A percentile compares a stretch with the other conserved stretches of the same genome.
Conservation (phyloP, 2,329 filamentous ascomycete genomes). For the Sclerotinia nivalis region DNA sequence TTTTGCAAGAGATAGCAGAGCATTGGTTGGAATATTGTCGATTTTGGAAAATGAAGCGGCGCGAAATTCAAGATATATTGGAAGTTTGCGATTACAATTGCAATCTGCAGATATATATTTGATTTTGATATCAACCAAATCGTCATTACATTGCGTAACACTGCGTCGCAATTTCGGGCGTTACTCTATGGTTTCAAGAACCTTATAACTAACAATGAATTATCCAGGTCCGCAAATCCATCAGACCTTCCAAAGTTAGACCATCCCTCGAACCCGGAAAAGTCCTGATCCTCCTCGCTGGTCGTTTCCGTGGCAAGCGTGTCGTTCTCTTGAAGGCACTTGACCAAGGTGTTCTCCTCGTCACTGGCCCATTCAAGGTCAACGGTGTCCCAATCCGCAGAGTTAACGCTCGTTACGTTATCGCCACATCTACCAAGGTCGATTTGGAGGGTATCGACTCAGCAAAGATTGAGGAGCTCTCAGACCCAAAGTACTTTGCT, state of each 20-base stretch:
- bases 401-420: conserved; percentile 92
- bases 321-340: conserved; percentile 98
- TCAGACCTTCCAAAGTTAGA: conserved; percentile 85
- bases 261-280: conserved; percentile 89
- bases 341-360: conserved; percentile 95
- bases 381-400: conserved; percentile 97
- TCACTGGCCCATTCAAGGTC: conserved; percentile 99
- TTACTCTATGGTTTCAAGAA: not conserved
- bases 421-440: conserved; percentile 84
- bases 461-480: conserved; percentile 81
- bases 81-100: conserved; percentile 32
- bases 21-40: conserved; percentile 20
- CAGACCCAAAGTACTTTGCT: conserved; percentile 85
- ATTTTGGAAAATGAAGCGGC: conserved; percentile 23
- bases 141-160: not conserved
- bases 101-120: not conserved
- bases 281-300: conserved; percentile 97
- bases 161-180: not conserved
- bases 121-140: conserved; percentile 2
- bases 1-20: conserved; percentile 45
- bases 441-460: conserved; percentile 83
- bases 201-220: conserved; percentile 34
- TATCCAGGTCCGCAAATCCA: conserved; percentile 87
- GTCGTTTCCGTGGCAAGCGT: conserved; percentile 99
- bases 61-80: conserved; percentile 14